Percentiles rank a stretch among this genome's conserved stretches.
These are phyloP conservation scores for Suillus americanus DNA, from an alignment of 768 basidiomycete genomes.

Conservation along the genomic window DNA sequence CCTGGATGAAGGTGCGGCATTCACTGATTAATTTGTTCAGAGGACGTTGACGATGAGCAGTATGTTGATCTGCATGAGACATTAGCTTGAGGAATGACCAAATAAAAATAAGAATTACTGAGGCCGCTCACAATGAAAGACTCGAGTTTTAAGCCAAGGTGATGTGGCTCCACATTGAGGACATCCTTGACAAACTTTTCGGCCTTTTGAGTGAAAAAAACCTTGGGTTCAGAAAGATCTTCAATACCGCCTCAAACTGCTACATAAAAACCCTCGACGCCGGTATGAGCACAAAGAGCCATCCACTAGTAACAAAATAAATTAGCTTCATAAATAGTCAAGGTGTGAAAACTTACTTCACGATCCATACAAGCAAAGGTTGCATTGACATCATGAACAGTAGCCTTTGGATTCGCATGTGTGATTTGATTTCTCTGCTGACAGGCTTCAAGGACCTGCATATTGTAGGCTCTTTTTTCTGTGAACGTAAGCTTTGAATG, in stretches of 20 bases:
- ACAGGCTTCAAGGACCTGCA: neutral
- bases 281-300: neutral
- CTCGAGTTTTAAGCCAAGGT: neutral
- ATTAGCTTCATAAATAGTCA: neutral
- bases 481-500: neutral
- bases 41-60: neutral
- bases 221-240: neutral
- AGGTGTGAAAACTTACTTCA: neutral
- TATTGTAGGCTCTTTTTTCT: neutral
- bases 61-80: neutral
- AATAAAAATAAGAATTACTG: neutral
- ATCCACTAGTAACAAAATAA: neutral
- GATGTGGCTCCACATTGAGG: neutral
- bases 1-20: neutral
- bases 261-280: slow-evolving; percentile 1
- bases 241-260: neutral
- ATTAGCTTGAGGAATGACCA: neutral
- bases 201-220: neutral
- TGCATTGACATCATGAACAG: neutral
- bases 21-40: neutral
- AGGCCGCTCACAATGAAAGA: neutral
- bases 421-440: neutral
- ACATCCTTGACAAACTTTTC: neutral
- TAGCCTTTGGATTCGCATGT: neutral
- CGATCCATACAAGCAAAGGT: neutral